These are phyloP conservation scores for Lizonia empirigonia DNA, from an alignment of 2,329 filamentous ascomycete species.

Conservation along the genomic window DNA sequence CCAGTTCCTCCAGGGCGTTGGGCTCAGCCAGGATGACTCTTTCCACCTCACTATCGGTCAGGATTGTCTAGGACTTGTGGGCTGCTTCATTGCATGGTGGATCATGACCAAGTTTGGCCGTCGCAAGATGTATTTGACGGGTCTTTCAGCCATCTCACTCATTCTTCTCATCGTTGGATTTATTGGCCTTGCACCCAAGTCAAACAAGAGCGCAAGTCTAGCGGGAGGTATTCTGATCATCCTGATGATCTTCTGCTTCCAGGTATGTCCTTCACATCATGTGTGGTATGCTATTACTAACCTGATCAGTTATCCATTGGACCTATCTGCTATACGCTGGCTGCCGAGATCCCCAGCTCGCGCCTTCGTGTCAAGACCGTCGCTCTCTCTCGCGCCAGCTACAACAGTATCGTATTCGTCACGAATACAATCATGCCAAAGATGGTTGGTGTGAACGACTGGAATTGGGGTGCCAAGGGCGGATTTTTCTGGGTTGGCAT, in stretches of 20 bases:
- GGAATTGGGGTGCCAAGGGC: conserved; percentile 34
- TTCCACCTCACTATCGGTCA: conserved; percentile 34
- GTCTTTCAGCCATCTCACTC: conserved; percentile 43
- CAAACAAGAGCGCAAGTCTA: conserved; percentile 53
- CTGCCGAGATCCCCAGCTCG: conserved; percentile 79
- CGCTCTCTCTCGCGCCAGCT: conserved; percentile 68
- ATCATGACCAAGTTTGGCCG: conserved; percentile 79
- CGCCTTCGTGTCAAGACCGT: conserved; percentile 88
- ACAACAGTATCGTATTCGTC: conserved; percentile 31
- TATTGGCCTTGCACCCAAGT: conserved; percentile 62
- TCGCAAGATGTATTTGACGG: conserved; percentile 73
- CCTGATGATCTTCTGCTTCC: conserved; percentile 34
- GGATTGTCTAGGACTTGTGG: conserved; percentile 43
- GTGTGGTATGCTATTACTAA: not conserved
- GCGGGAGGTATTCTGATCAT: conserved; percentile 35
- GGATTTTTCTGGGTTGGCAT: conserved; percentile 34
- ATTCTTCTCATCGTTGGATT: conserved; percentile 66
- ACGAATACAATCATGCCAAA: conserved; percentile 34
- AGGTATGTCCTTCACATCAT: conserved; percentile 17
- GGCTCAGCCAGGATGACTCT: conserved; percentile 29
- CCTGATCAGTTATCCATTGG: conserved; percentile 68
- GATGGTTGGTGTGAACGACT: conserved; percentile 32
- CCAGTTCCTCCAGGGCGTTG: conserved; percentile 31
- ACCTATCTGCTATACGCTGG: conserved; percentile 84
- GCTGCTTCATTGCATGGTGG: conserved; percentile 76